These are phyloP conservation scores for Cladosporium austrohemisphaericum DNA, from an alignment of 2,329 filamentous ascomycete species.

Conservation along the genomic window DNA sequence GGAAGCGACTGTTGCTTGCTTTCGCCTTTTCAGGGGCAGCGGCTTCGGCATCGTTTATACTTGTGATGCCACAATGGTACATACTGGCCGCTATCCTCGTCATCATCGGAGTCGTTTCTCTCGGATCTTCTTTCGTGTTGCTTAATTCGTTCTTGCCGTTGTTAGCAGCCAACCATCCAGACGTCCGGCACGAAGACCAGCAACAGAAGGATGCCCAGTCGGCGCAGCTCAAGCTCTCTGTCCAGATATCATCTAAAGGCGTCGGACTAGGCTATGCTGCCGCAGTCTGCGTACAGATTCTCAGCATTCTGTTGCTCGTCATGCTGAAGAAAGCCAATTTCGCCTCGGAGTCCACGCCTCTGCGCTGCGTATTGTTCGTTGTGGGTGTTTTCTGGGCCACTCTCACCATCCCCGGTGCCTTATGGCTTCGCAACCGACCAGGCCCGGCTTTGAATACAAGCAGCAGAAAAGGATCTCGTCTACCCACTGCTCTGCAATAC, in stretches of 20 bases:
- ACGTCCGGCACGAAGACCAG: slow-evolving; percentile 30
- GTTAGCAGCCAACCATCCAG: slow-evolving; percentile 75
- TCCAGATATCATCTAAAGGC: slow-evolving; percentile 79
- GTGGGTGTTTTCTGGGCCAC: slow-evolving; percentile 85
- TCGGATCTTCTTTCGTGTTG: slow-evolving; percentile 93
- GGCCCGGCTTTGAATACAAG: slow-evolving; percentile 67
- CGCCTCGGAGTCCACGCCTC: slow-evolving; percentile 69
- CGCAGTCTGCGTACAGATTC: slow-evolving; percentile 73
- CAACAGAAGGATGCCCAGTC: slow-evolving; percentile 34
- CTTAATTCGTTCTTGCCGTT: slow-evolving; percentile 89
- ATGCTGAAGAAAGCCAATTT: slow-evolving; percentile 51
- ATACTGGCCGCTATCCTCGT: slow-evolving; percentile 74
- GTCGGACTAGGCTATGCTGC: slow-evolving; percentile 88
- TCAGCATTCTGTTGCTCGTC: slow-evolving; percentile 71
- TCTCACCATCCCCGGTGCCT: slow-evolving; percentile 77
- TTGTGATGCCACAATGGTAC: slow-evolving; percentile 70
- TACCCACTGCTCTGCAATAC: slow-evolving; percentile 53
- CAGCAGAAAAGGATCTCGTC: slow-evolving; percentile 19
- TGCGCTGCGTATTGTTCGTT: slow-evolving; percentile 75
- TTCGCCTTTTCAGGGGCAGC: slow-evolving; percentile 78
- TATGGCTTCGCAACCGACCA: slow-evolving; percentile 80
- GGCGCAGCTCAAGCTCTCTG: slow-evolving; percentile 72
- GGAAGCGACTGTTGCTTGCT: slow-evolving; percentile 75
- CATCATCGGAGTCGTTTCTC: slow-evolving; percentile 81
- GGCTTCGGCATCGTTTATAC: slow-evolving; percentile 76